These are phyloP conservation scores for Trichophyton benhamiae DNA, from an alignment of 2,329 filamentous ascomycete species.

Conservation along the genomic window DNA sequence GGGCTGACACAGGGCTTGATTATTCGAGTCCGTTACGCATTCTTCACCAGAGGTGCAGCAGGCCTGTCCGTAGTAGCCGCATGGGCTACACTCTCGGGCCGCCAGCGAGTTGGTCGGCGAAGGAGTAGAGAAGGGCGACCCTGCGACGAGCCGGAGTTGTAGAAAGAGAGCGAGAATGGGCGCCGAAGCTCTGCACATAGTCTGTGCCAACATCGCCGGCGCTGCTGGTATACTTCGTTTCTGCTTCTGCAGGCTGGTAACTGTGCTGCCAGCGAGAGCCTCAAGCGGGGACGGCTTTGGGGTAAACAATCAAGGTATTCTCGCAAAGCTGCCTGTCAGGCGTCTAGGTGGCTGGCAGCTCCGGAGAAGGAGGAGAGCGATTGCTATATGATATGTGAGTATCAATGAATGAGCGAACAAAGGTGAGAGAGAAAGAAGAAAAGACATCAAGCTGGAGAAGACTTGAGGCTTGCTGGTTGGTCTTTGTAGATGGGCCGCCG, in stretches of 20 bases:
- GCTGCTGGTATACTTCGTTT: background rate
- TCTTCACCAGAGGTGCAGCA: conserved; percentile 37
- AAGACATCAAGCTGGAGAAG: background rate
- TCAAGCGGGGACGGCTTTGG: background rate
- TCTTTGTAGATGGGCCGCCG: background rate
- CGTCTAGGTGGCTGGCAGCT: background rate
- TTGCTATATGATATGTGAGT: background rate
- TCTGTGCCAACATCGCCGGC: background rate
- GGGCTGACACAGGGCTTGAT: conserved; percentile 38
- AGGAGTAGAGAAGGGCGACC: conserved; percentile 19
- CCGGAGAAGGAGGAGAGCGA: background rate
- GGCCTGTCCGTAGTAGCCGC: conserved; percentile 40
- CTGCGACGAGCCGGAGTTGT: conserved; percentile 14
- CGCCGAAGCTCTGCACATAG: conserved; percentile 12
- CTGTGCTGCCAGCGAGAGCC: background rate
- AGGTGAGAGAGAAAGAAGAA: background rate
- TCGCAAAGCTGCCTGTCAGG: background rate
- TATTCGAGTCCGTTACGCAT: conserved; percentile 39
- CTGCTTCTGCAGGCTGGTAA: background rate
- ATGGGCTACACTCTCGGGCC: conserved; percentile 35
- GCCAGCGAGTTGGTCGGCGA: conserved; percentile 14
- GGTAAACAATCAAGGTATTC: background rate
- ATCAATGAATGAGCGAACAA: background rate
- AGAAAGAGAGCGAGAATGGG: conserved; percentile 21
- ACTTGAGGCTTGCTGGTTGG: background rate